Percentiles rank a stretch among this genome's conserved stretches.
Conservation (phyloP, 1,139 yeast genomes). For the Nakaseomyces delphensis region DNA sequence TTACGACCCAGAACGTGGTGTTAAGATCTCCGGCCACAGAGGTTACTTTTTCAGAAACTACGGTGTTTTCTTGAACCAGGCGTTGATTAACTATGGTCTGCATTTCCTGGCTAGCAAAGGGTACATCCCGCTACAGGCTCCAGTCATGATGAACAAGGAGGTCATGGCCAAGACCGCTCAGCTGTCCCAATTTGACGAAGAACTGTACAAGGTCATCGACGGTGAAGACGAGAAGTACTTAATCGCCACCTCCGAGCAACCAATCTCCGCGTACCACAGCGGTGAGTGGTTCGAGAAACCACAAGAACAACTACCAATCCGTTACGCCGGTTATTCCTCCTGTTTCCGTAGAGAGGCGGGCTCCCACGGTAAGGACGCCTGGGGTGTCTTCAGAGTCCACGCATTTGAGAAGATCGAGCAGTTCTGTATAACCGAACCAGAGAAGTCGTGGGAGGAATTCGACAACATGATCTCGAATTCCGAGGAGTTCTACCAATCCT, state of each 20-base stretch:
- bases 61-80: conserved; percentile 97
- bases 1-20: conserved; percentile 98
- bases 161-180: conserved; percentile 99
- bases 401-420: conserved; percentile 98
- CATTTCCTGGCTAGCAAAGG: conserved; percentile 71
- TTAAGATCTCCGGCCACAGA: conserved; percentile 95
- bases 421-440: conserved; percentile 92
- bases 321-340: conserved; percentile 95
- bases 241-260: conserved; percentile 98
- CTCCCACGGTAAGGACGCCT: conserved; percentile 98
- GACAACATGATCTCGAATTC: conserved; percentile 87
- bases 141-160: conserved; percentile 99
- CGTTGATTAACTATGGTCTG: conserved; percentile 91
- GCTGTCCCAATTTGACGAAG: conserved; percentile 95
- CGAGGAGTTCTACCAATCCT: conserved; percentile 88
- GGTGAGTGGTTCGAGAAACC: conserved; percentile 99
- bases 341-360: conserved; percentile 99
- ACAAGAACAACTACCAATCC: conserved; percentile 87
- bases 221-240: conserved; percentile 96
- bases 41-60: conserved; percentile 92
- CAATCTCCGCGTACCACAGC: conserved; percentile 95
- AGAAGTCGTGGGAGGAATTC: conserved; percentile 94
- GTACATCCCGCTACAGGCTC: conserved; percentile 91
- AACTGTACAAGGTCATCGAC: conserved; percentile 89
- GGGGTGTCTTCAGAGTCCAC: conserved; percentile 99